Conservation (phyloP, 2,329 filamentous ascomycete species). For the Aspergillus sp. region DNA sequence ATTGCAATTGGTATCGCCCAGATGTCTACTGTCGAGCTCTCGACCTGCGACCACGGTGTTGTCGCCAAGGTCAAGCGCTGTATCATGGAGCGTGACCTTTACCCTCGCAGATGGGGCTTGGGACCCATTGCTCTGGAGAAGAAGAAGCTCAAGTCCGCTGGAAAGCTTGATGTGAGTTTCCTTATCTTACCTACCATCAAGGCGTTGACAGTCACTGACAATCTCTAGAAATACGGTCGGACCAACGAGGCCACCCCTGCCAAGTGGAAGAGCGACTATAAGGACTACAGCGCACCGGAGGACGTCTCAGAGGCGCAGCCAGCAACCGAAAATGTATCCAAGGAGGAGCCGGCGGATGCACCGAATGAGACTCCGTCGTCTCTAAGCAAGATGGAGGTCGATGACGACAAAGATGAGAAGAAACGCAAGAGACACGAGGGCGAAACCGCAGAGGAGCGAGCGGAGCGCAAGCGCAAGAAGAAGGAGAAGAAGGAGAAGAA, state of each 20-base stretch:
- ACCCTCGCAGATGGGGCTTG: constrained; percentile 93
- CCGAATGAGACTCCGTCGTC: constrained; percentile 19
- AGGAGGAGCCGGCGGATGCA: constrained; percentile 15
- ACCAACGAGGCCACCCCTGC: constrained; percentile 88
- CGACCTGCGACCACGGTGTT: constrained; percentile 93
- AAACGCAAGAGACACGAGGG: constrained; percentile 54
- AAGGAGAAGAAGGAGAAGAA: constrained; percentile 53
- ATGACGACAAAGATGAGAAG: constrained; percentile 42
- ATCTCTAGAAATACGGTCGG: constrained; percentile 73
- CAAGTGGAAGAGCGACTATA: constrained; percentile 90
- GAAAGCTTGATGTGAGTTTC: constrained; percentile 75
- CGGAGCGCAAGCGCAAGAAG: constrained; percentile 48
- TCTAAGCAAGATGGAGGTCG: constrained; percentile 37
- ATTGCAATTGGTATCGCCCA: constrained; percentile 94
- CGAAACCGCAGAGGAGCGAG: constrained; percentile 46
- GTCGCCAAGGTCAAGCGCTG: constrained; percentile 99
- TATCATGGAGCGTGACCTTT: constrained; percentile 99
- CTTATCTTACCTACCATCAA: background rate
- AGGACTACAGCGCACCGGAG: constrained; percentile 66
- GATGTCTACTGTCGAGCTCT: constrained; percentile 97
- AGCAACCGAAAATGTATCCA: constrained; percentile 18
- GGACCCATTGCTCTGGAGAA: constrained; percentile 91
- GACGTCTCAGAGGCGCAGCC: constrained; percentile 40
- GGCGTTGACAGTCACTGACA: constrained; percentile 28
- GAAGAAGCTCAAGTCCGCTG: constrained; percentile 99